Conservation (phyloP, 208 protist species). For the Lotmaria passim region DNA sequence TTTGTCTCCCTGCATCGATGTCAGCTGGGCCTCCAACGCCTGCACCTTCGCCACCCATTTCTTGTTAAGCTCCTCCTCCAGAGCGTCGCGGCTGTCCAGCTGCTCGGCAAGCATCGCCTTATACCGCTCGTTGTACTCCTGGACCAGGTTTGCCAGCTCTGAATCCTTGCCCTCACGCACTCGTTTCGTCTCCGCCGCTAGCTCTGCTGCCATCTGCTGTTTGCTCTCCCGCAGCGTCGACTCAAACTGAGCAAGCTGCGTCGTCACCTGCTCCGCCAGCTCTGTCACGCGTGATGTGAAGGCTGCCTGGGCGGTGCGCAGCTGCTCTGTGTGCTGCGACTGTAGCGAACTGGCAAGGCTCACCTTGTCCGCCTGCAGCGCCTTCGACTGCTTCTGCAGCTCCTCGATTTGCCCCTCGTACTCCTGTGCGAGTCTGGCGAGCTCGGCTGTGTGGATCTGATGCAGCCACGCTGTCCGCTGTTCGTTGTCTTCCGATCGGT, state of each 20-base stretch:
- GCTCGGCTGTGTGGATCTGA: constrained; percentile 81
- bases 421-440: constrained; percentile 80
- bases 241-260: constrained; percentile 56
- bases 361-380: constrained; percentile 34
- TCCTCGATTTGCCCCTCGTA: constrained; percentile 64
- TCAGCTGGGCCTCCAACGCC: constrained; percentile 39
- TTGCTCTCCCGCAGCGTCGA: constrained; percentile 32
- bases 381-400: constrained; percentile 24
- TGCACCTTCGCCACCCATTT: constrained; percentile 52
- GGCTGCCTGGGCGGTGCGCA: constrained; percentile 45
- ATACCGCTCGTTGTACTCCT: constrained; percentile 94
- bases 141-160: constrained; percentile 76
- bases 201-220: constrained; percentile 31
- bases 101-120: constrained; percentile 93
- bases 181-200: constrained; percentile 45
- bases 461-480: constrained; percentile 71
- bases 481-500: constrained; percentile 94
- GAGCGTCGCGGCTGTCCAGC: constrained; percentile 78
- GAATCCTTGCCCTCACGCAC: constrained; percentile 58
- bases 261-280: constrained; percentile 29
- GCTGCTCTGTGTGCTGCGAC: constrained; percentile 29
- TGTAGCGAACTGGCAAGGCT: constrained; percentile 32
- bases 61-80: constrained; percentile 56
- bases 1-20: constrained; percentile 21
- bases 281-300: constrained; percentile 46